Evolutionary conservation across 1,284 basidiomycete species (phyloP), one percentile per base, ranked within the genome.

Genomic region (Porodaedalea pini): DNA sequence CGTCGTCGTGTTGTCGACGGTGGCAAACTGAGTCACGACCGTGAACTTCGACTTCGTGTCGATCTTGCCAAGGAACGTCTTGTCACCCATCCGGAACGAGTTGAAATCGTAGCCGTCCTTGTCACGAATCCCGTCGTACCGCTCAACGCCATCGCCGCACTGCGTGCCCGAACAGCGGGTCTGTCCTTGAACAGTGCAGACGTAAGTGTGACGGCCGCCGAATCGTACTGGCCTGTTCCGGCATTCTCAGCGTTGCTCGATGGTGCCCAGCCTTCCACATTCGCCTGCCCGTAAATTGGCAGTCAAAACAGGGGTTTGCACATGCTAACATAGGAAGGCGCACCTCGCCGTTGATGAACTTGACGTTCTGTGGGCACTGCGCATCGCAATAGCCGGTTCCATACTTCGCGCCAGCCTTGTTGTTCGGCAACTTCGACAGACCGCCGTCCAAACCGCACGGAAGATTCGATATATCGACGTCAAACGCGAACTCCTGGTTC

Each of bases 371-470:
- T 3, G 80, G 80, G 73, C 81, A 83, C 66, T 83, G 80, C 8
- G 80, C 74, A 66, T 81, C 79, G 65, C 79, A 82, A 69, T 81
- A 81, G 5, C 79, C 79, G 47, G 79, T 81, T 56, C 80, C 80
- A 67, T 78, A 81, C 65, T 76, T 76, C 59, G 79, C 78, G 62
- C 80, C 80, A 55, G 79, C 80, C 72, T 76, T 80, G 75, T 83
- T 83, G 65, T 63, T 72, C 11, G 80, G 61, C 69, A 70, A 78
- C 59, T 73, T 73, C 36, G 76, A 61, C 62, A 76, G 58, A 52
- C 81, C 82, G 69, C 82, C 82, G 64, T 83, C 80, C 15, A 71
- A 64, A 52, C 66, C 67, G 53, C 67, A 68, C 7, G 65, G 65
- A 21, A 68, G 57, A 25, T 65, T 57, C 45, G 61, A 63, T 27